Evolutionary conservation across 2,329 filamentous ascomycete genomes (phyloP).

Genomic region (Ceratocystis cubensis): DNA sequence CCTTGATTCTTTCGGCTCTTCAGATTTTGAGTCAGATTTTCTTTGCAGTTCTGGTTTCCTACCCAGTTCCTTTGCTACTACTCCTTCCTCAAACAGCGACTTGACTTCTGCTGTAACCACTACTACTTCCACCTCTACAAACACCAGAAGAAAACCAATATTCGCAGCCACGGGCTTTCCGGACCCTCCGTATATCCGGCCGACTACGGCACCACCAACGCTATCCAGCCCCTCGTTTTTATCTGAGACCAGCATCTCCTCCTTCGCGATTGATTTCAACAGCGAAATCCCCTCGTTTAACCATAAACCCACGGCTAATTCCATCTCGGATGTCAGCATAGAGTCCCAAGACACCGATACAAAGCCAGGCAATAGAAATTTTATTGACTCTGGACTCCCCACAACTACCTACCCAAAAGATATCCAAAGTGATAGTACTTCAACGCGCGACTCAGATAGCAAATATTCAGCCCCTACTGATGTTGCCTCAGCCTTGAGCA

Average conservation of each 20-base stretch:
- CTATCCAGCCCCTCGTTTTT: constrained; percentile 22
- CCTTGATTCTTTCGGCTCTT: constrained; percentile 20
- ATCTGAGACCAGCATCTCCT: constrained; percentile 6
- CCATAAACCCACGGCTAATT: constrained; percentile 38
- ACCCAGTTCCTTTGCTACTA: constrained; percentile 1
- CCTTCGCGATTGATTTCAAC: constrained; percentile 25
- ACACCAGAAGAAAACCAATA: background rate
- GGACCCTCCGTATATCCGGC: constrained; percentile 8
- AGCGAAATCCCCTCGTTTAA: constrained; percentile 45
- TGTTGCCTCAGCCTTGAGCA: constrained; percentile 15
- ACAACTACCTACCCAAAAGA: background rate
- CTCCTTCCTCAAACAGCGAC: background rate
- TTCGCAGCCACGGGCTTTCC: background rate
- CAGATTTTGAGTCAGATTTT: constrained; percentile 17
- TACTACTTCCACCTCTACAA: constrained; percentile 4
- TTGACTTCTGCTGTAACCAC: background rate
- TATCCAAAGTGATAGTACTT: background rate
- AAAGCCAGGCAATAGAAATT: background rate
- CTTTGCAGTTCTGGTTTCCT: constrained; percentile 15
- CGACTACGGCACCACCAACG: constrained; percentile 19
- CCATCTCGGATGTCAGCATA: constrained; percentile 29
- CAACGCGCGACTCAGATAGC: constrained; percentile 6
- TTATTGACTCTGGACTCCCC: background rate
- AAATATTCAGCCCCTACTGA: constrained; percentile 11
- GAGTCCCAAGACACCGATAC: background rate